Percentiles rank a stretch among this genome's conserved stretches.
These are phyloP conservation scores for Scleroderma bovista DNA, from an alignment of 768 basidiomycete species.

Conservation along the genomic window DNA sequence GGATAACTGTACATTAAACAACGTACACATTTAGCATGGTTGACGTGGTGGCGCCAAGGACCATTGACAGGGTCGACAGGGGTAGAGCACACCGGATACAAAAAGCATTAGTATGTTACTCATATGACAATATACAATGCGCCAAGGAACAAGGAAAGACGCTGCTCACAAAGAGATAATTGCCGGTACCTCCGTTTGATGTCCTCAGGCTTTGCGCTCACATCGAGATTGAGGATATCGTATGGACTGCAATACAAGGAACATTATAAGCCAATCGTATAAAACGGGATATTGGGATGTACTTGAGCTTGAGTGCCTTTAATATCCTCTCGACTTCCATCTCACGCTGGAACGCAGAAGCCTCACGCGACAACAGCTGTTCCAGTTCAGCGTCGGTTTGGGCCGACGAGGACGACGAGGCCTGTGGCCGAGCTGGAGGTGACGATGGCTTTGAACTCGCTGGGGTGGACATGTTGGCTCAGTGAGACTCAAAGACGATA, in stretches of 20 bases:
- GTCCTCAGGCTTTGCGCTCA: constrained; percentile 65
- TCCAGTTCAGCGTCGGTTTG: constrained; percentile 59
- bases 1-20: constrained; percentile 67
- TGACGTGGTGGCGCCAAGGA: background rate
- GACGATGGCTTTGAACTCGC: constrained; percentile 12
- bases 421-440: background rate
- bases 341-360: constrained; percentile 81
- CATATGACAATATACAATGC: background rate
- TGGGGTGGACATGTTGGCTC: constrained; percentile 17
- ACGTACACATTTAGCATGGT: constrained; percentile 33
- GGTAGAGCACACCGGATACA: background rate
- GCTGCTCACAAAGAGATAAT: constrained; percentile 70
- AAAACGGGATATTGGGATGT: constrained; percentile 17
- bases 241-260: constrained; percentile 60
- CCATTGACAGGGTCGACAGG: background rate
- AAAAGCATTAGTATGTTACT: constrained; percentile 21
- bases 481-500: too few relatives aligned
- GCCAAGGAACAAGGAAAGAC: constrained; percentile 2
- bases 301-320: constrained; percentile 96
- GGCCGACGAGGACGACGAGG: constrained; percentile 6
- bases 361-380: constrained; percentile 71
- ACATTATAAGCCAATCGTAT: background rate
- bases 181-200: constrained; percentile 88
- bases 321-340: constrained; percentile 89
- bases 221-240: constrained; percentile 82